Conservation (phyloP, 345 rosid species). For the Cardiospermum halicacabum region DNA sequence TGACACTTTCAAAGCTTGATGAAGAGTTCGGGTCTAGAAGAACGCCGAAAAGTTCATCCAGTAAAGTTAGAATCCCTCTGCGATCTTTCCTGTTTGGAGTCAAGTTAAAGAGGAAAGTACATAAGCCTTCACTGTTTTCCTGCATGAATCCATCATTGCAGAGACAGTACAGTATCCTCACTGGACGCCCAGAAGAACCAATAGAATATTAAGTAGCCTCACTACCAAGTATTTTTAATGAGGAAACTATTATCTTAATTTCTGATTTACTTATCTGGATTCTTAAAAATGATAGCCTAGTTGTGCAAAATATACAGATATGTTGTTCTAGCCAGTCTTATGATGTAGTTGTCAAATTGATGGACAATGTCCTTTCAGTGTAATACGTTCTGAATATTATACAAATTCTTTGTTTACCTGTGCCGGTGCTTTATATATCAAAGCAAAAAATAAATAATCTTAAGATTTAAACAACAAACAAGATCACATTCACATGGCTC, state of each 20-base stretch:
- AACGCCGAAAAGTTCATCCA: slow-evolving; percentile 15
- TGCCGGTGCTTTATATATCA: too few species aligned
- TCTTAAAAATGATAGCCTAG: slow-evolving; percentile 4
- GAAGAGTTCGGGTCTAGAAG: slow-evolving; percentile 37
- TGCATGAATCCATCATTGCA: slow-evolving; percentile 52
- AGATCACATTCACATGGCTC: not conserved
- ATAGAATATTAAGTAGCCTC: too few species aligned
- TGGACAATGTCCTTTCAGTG: too few species aligned
- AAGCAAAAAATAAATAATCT: too few species aligned
- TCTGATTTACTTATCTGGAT: not conserved
- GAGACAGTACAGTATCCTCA: slow-evolving; percentile 37
- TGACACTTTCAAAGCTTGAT: slow-evolving; percentile 39
- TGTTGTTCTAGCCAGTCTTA: not conserved
- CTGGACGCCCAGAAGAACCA: slow-evolving; percentile 15
- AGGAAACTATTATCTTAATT: too few species aligned
- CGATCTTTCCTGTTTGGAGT: slow-evolving; percentile 89
- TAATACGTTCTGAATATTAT: too few species aligned
- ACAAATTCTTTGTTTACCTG: too few species aligned
- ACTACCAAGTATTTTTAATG: too few species aligned
- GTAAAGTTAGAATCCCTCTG: slow-evolving; percentile 55
- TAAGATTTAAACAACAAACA: not conserved
- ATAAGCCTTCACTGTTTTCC: slow-evolving; percentile 54
- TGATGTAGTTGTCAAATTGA: not conserved
- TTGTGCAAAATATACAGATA: not conserved
- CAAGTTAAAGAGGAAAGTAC: slow-evolving; percentile 53